A percentile compares a stretch with the other conserved stretches of the same genome.
Evolutionary conservation across 225 moss, liverwort and hornwort genomes (phyloP).

Genomic region (Pseudisothecium myosuroides): DNA sequence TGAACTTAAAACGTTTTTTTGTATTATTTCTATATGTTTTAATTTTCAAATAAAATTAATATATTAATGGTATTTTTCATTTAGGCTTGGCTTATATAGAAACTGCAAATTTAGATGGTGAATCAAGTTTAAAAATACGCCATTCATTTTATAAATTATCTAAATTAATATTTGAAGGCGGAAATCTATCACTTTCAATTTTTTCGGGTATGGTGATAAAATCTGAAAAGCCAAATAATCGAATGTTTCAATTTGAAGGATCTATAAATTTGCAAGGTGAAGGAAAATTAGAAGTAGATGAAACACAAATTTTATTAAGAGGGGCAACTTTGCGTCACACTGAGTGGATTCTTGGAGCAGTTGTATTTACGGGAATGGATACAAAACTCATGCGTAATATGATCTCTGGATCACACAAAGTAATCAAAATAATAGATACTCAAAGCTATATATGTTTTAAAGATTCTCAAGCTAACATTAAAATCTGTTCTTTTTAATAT

Average conservation of each 20-base stretch:
- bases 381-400: conserved; percentile 89
- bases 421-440: neutral
- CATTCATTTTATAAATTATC: conserved; percentile 77
- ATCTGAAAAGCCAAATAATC: conserved; percentile 80
- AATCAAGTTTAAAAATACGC: conserved; percentile 67
- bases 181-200: conserved; percentile 51
- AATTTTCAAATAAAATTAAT: neutral
- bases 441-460: neutral
- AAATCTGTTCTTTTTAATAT: neutral
- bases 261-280: conserved; percentile 82
- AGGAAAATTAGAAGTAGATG: conserved; percentile 62
- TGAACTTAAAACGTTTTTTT: neutral
- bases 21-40: rapidly evolving
- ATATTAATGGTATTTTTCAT: neutral
- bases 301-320: conserved; percentile 58
- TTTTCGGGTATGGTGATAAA: conserved; percentile 74
- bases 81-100: conserved; percentile 79
- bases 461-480: no score
- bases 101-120: conserved; percentile 89
- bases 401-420: conserved; percentile 60
- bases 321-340: conserved; percentile 83
- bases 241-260: conserved; percentile 81
- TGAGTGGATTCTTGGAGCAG: conserved; percentile 83
- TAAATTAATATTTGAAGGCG: conserved; percentile 39
- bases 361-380: conserved; percentile 76